These are phyloP conservation scores for Yarrowia keelungensis DNA, from an alignment of 805 yeast species.

Conservation along the genomic window DNA sequence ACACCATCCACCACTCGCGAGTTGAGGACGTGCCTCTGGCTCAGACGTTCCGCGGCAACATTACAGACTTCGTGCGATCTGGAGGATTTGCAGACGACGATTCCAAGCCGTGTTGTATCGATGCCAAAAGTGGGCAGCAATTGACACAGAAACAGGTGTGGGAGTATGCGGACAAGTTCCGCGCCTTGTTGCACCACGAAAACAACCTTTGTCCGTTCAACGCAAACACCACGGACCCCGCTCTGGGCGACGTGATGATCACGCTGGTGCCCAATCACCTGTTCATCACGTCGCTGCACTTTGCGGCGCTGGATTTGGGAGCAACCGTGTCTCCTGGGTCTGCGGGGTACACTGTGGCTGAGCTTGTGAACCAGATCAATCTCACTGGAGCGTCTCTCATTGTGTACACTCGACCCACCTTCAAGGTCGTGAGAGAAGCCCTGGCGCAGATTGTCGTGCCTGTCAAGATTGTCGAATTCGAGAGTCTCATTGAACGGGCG, in stretches of 20 bases:
- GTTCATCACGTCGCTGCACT: conserved; percentile 32
- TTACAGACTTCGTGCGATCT: conserved; percentile 24
- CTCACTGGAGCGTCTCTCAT: conserved; percentile 23
- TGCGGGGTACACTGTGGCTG: conserved; percentile 33
- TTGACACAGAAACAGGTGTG: conserved; percentile 33
- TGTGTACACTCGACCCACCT: conserved; percentile 1
- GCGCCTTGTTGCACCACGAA: conserved; percentile 21
- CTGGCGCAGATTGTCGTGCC: conserved; percentile 1
- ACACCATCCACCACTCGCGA: conserved; percentile 5
- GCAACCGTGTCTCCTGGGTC: conserved; percentile 36
- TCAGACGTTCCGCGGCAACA: conserved; percentile 8
- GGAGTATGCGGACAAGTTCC: conserved; percentile 21
- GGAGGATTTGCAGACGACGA: conserved; percentile 21
- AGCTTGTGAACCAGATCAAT: conserved; percentile 34
- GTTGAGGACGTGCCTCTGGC: conserved; percentile 6
- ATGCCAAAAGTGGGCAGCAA: conserved; percentile 22
- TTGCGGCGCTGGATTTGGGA: conserved; percentile 26
- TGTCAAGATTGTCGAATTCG: conserved; percentile 20
- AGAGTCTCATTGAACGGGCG: conserved; percentile 23
- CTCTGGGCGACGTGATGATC: conserved; percentile 28
- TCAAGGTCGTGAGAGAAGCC: conserved; percentile 11
- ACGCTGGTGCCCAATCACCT: conserved; percentile 33
- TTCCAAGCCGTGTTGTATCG: conserved; percentile 27
- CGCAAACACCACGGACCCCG: conserved; percentile 5
- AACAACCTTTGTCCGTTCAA: conserved; percentile 15